Base-by-base conservation (phyloP, 2,329 filamentous ascomycete species). In the Cyphellophora attinorum region DNA sequence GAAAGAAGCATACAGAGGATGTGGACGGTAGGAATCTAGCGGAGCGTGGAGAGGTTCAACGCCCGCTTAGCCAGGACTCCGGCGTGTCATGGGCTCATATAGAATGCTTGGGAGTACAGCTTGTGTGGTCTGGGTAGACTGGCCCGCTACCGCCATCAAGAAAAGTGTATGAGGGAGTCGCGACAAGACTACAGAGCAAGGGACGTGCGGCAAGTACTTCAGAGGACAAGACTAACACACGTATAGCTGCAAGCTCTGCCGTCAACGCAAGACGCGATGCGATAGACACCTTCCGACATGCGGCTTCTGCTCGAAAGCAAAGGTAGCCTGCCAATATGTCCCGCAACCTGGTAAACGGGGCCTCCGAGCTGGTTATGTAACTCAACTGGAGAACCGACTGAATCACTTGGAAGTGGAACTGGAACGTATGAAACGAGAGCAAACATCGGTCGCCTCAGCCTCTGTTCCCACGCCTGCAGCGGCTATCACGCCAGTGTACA, bases 291-390 rank as follows among this genome's bases (percentile, higher is more conserved):
- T 42, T 5, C 52, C 52, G 18, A 38, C 31, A 13, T 54, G 52
- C 40, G 46, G 49, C 6, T 49, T 50, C 34, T 55, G 52, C 31
- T 31, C 40, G 27, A 45, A 51, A 21, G 42, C 48, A 6, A 47
- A 46, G 16, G 39, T 38, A 18, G 29, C 34, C 12, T 52, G 50
- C 37, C 33, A 44, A 12, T 52, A 53, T 41, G 40, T 49, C 4
- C 21, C 35, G 6, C 36, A 46, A 17, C 40, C 47, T 15, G 50
- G 46, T 36, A 55, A 54, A 39, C 44, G 46, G 11, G 52, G 52
- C 11, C 40, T 54, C 6, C 41, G 52, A 8, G 52, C 58, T 14
- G 58, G 58, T n/a, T 61, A 60, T 43, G 58, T 61, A 4, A 53
- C 56, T 10, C 44, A 52, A 19, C 41, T 60, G 8, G 58, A 61